A percentile compares a stretch with the other conserved stretches of the same genome.
Evolutionary conservation across 2,329 filamentous ascomycete genomes (phyloP).

Genomic region (Paecilomyces sp.): DNA sequence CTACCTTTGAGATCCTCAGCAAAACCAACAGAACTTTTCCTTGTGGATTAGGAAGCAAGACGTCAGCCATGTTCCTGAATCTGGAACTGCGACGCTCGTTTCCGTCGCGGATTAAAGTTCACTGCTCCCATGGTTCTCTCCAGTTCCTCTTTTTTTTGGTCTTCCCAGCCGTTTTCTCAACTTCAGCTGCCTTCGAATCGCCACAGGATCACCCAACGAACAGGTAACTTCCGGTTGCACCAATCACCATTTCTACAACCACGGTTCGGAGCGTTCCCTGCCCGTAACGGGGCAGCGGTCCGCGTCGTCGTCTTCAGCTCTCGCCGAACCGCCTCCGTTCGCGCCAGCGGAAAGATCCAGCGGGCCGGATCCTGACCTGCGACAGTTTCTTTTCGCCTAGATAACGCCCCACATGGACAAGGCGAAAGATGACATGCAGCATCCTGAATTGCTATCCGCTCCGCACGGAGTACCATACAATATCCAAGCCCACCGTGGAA

Average conservation of each 20-base stretch:
- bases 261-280: neutral
- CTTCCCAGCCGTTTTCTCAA: neutral
- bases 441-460: neutral
- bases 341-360: neutral
- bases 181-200: neutral
- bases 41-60: too few species aligned
- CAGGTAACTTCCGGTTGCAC: neutral
- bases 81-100: neutral
- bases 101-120: neutral
- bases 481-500: neutral
- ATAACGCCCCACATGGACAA: neutral
- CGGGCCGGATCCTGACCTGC: neutral
- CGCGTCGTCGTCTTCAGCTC: neutral
- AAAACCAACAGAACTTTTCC: too few species aligned
- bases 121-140: neutral
- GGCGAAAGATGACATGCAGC: neutral
- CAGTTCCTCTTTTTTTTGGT: neutral
- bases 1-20: too few species aligned
- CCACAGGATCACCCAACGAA: neutral
- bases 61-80: neutral
- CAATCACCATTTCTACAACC: neutral
- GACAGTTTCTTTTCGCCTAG: neutral
- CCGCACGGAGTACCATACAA: neutral
- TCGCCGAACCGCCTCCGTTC: neutral
- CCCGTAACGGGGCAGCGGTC: neutral